Evolutionary conservation across 2,329 filamentous ascomycete species (phyloP).

Genomic region (Macrophomina phaseolina): DNA sequence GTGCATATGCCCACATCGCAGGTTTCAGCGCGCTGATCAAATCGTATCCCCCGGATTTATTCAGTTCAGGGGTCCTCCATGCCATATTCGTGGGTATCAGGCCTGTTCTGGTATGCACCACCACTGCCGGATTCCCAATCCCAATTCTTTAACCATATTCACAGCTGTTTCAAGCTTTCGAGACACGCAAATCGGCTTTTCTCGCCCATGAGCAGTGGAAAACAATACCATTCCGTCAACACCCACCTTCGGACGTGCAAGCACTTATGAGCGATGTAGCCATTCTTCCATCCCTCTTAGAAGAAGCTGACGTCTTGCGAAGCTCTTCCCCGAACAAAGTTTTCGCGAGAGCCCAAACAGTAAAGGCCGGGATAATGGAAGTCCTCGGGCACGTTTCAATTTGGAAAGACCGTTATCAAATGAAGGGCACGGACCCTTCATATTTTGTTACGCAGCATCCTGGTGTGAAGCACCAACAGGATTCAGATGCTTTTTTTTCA

Average conservation of each 20-base stretch:
- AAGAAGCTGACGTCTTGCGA: slow-evolving; percentile 32
- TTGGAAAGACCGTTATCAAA: not conserved
- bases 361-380: not conserved
- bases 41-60: slow-evolving; percentile 38
- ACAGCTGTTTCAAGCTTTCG: slow-evolving; percentile 36
- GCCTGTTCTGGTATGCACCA: slow-evolving; percentile 44
- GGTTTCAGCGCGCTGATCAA: slow-evolving; percentile 45
- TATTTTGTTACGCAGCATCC: too few relatives aligned
- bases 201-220: slow-evolving; percentile 40
- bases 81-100: slow-evolving; percentile 49
- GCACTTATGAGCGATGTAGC: slow-evolving; percentile 39
- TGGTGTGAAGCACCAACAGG: not conserved
- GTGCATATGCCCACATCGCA: slow-evolving; percentile 41
- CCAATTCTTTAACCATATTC: not conserved
- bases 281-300: slow-evolving; percentile 38
- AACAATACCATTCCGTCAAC: slow-evolving; percentile 39
- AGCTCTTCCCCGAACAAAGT: not conserved
- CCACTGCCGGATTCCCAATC: too few relatives aligned
- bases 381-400: not conserved
- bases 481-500: slow-evolving; percentile 31
- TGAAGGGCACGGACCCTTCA: too few relatives aligned
- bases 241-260: slow-evolving; percentile 40
- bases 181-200: slow-evolving; percentile 39
- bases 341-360: not conserved
- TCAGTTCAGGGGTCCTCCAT: slow-evolving; percentile 43